Percentiles rank a stretch among this genome's conserved stretches.
phyloP scores from a whole-genome alignment of 2,329 filamentous ascomycete genomes.

The Chalaropsis thielavioides region DNA sequence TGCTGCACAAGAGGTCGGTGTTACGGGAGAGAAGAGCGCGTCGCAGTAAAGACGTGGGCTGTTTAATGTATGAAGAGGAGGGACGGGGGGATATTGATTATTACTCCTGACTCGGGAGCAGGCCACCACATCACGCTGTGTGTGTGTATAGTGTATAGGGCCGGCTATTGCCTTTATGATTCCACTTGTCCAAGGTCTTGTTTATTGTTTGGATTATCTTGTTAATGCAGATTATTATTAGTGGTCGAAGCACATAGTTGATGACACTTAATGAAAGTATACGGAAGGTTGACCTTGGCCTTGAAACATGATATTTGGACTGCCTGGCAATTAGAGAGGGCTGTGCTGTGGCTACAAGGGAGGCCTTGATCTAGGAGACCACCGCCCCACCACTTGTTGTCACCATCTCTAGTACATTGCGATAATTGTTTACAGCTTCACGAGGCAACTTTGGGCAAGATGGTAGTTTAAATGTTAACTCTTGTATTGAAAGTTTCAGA shows the following conservation, averaged over 20 bases:
- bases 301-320: background rate
- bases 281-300: conserved; percentile 9
- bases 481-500: no score
- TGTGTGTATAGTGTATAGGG: conserved; percentile 1
- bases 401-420: no score
- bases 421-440: no score
- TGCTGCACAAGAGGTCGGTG: conserved; percentile 18
- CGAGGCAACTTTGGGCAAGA: no score
- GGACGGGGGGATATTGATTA: background rate
- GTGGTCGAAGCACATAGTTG: conserved; percentile 4
- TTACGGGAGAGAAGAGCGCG: conserved; percentile 12
- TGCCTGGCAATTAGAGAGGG: background rate
- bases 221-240: conserved; percentile 8
- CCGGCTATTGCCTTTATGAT: background rate
- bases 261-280: conserved; percentile 6
- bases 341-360: no score
- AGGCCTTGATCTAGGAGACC: no score
- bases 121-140: background rate
- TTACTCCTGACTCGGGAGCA: background rate
- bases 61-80: background rate
- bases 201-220: conserved; percentile 11
- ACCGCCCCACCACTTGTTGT: no score
- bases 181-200: conserved; percentile 6
- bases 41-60: background rate
- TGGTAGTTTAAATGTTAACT: no score